Percentiles rank a stretch among this genome's conserved stretches.
These are phyloP conservation scores for Morella rubra DNA, from an alignment of 306 rosid genomes.

Conservation along the genomic window DNA sequence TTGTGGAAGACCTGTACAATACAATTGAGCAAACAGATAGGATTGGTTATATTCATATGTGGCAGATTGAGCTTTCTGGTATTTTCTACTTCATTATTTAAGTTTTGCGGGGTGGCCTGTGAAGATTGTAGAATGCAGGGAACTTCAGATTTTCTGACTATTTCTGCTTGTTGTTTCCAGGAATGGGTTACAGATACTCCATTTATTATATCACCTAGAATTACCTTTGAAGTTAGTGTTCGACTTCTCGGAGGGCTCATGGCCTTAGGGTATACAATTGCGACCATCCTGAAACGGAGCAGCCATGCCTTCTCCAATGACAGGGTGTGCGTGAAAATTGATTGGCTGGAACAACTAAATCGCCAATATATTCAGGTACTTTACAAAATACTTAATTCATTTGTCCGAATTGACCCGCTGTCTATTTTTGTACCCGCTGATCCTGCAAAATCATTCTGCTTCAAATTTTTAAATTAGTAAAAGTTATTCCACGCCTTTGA, in stretches of 20 bases:
- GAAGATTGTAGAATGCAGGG: constrained; percentile 13
- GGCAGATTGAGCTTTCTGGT: neutral
- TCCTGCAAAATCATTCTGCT: constrained; percentile 17
- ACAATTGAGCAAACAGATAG: neutral
- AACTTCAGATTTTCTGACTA: constrained; percentile 1
- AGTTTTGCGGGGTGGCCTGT: constrained; percentile 16
- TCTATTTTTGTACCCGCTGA: neutral
- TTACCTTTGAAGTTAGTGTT: constrained; percentile 94
- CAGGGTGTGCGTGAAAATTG: constrained; percentile 77
- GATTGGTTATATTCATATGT: neutral
- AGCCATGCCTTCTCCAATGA: constrained; percentile 81
- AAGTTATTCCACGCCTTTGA: neutral
- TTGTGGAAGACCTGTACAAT: neutral
- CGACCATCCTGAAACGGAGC: constrained; percentile 87
- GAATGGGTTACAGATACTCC: constrained; percentile 99
- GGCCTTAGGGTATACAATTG: constrained; percentile 99
- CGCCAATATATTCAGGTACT: constrained; percentile 90
- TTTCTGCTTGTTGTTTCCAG: constrained; percentile 44
- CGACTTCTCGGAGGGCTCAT: constrained; percentile 99
- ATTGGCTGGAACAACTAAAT: constrained; percentile 95
- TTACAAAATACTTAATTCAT: constrained; percentile 11
- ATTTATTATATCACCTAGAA: constrained; percentile 96
- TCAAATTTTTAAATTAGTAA: neutral
- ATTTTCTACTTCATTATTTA: constrained; percentile 14
- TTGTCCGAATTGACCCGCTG: neutral